Percentiles rank a stretch among this genome's conserved stretches.
These are phyloP conservation scores for Globisporangium paddicum DNA, from an alignment of 352 stramenopile genomes.

Conservation along the genomic window DNA sequence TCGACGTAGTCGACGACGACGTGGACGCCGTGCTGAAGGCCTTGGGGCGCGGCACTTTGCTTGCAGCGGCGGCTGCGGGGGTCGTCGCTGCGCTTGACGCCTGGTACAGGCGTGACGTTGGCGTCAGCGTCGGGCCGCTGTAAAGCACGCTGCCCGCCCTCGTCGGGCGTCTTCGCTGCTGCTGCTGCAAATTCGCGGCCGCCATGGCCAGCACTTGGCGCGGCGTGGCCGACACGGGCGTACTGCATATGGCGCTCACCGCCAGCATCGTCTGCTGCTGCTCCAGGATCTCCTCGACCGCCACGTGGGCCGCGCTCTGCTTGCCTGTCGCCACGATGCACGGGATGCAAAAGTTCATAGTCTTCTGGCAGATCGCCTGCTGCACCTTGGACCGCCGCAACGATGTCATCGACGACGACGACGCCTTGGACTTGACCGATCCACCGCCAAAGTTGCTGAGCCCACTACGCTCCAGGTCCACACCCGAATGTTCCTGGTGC, in stretches of 20 bases:
- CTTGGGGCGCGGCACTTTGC: conserved; percentile 7
- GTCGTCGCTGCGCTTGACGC: background rate
- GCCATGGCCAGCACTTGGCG: conserved; percentile 12
- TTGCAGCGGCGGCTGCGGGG: background rate
- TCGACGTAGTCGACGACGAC: conserved; percentile 12
- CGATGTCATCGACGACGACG: background rate
- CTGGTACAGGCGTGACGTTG: conserved; percentile 3
- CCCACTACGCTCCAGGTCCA: conserved; percentile 13
- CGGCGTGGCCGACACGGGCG: conserved; percentile 2
- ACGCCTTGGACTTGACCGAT: conserved; percentile 3
- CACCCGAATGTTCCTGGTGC: conserved; percentile 19
- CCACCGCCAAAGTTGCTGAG: background rate
- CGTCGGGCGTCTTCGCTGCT: background rate
- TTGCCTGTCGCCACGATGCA: conserved; percentile 39
- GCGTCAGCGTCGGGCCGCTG: conserved; percentile 3
- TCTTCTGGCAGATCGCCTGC: conserved; percentile 36
- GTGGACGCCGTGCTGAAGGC: conserved; percentile 17
- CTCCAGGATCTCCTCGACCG: conserved; percentile 32
- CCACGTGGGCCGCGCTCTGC: conserved; percentile 33
- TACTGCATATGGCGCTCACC: background rate
- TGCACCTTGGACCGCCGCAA: background rate
- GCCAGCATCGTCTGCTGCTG: conserved; percentile 4
- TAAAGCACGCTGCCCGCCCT: background rate
- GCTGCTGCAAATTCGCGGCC: background rate
- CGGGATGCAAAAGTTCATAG: conserved; percentile 43